phyloP scores from a whole-genome alignment of 2,329 filamentous ascomycete genomes.

The Fusarium zealandicum region DNA sequence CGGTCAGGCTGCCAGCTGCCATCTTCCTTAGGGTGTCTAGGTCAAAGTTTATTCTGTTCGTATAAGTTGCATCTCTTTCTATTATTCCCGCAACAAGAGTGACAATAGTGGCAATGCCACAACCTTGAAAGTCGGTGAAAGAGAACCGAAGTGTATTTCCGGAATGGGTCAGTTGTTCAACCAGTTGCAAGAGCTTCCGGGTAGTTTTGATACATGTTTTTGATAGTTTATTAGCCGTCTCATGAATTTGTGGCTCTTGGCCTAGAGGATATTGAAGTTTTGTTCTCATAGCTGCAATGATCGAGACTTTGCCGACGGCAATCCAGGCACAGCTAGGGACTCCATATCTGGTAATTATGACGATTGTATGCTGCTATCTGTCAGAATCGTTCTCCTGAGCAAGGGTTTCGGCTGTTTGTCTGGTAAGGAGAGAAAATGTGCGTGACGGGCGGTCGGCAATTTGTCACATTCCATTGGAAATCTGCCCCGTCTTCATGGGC shows the following conservation, averaged over 20 bases:
- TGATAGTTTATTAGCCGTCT: constrained; percentile 29
- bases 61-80: constrained; percentile 45
- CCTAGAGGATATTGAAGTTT: constrained; percentile 33
- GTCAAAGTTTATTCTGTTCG: constrained; percentile 42
- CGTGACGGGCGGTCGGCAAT: too few species aligned
- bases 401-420: too few species aligned
- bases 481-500: too few species aligned
- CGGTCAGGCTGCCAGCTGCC: constrained; percentile 41
- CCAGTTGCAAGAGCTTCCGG: constrained; percentile 43
- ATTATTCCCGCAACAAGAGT: constrained; percentile 46
- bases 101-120: constrained; percentile 49
- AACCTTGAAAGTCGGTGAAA: constrained; percentile 50
- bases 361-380: too few species aligned
- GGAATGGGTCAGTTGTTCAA: constrained; percentile 41
- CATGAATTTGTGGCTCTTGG: constrained; percentile 6
- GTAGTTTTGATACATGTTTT: constrained; percentile 43
- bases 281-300: constrained; percentile 44
- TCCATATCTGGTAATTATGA: neutral
- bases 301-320: constrained; percentile 46
- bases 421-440: too few species aligned
- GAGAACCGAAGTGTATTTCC: constrained; percentile 47
- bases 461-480: too few species aligned
- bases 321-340: constrained; percentile 44
- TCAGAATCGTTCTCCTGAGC: too few species aligned
- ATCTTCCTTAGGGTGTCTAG: constrained; percentile 45